Conservation (phyloP, 78 protist genomes). For the Dictyostelium purpureum region DNA sequence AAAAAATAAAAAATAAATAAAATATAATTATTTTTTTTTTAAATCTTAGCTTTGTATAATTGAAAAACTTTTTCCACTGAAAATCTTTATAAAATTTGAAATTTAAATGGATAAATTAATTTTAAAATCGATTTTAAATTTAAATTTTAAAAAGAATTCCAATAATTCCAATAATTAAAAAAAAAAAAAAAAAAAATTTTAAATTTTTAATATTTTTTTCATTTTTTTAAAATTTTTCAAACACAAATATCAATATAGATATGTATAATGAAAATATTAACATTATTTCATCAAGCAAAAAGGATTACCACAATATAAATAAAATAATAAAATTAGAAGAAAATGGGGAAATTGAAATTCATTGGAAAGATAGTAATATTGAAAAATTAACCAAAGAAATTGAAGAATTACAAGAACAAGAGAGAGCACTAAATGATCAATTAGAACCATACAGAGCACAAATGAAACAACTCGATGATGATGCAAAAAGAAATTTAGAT, state of each 20-base stretch:
- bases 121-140: background rate
- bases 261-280: background rate
- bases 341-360: background rate
- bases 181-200: too few species aligned
- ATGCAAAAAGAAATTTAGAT: background rate
- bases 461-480: background rate
- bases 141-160: background rate
- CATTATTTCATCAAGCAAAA: background rate
- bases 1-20: background rate
- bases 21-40: too few species aligned
- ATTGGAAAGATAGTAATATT: constrained; percentile 6
- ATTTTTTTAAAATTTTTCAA: too few species aligned
- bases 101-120: background rate
- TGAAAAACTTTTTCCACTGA: too few species aligned
- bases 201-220: background rate
- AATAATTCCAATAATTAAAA: background rate
- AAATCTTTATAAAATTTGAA: too few species aligned
- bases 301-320: background rate
- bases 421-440: background rate
- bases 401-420: background rate
- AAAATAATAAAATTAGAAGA: background rate
- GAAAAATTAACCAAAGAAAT: background rate
- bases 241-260: background rate
- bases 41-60: too few species aligned
- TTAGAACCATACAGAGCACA: background rate